Conservation (phyloP, 2,329 filamentous ascomycete genomes). For the Pyrenophora tritici-repentis region DNA sequence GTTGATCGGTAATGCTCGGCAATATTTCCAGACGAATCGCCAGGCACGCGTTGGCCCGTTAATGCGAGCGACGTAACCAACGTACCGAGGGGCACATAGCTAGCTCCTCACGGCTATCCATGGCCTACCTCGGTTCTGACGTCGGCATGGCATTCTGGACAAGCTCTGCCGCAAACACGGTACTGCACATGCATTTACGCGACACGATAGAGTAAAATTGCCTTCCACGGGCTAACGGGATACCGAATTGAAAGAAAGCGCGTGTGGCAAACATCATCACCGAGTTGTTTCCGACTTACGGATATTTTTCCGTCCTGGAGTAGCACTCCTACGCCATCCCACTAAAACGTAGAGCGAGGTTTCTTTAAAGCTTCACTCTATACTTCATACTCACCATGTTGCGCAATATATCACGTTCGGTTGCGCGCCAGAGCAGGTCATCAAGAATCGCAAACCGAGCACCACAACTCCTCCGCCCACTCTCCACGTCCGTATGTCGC, state of each 20-base stretch:
- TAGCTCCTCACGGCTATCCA: constrained; percentile 22
- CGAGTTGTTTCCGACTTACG: constrained; percentile 16
- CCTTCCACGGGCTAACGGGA: constrained; percentile 16
- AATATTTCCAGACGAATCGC: constrained; percentile 19
- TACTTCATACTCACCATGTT: constrained; percentile 38
- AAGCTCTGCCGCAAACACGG: constrained; percentile 31
- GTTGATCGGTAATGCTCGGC: constrained; percentile 39
- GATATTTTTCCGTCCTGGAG: constrained; percentile 20
- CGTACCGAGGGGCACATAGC: constrained; percentile 34
- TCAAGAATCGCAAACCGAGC: constrained; percentile 30
- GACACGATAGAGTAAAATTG: constrained; percentile 2
- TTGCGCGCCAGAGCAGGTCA: constrained; percentile 44
- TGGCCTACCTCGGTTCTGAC: constrained; percentile 14
- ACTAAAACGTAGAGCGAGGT: constrained; percentile 8
- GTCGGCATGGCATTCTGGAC: constrained; percentile 21
- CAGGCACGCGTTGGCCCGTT: constrained; percentile 26
- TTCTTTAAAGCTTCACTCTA: constrained; percentile 7
- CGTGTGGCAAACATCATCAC: constrained; percentile 23
- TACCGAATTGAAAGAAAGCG: constrained; percentile 2
- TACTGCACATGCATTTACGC: constrained; percentile 5
- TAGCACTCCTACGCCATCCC: neutral
- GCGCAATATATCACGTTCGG: constrained; percentile 44
- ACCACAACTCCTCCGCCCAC: constrained; percentile 41
- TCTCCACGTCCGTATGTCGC: constrained; percentile 51
- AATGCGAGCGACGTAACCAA: constrained; percentile 32